Evolutionary conservation across 106 monocot genomes (phyloP).

Genomic region (Triglochin maritima): DNA sequence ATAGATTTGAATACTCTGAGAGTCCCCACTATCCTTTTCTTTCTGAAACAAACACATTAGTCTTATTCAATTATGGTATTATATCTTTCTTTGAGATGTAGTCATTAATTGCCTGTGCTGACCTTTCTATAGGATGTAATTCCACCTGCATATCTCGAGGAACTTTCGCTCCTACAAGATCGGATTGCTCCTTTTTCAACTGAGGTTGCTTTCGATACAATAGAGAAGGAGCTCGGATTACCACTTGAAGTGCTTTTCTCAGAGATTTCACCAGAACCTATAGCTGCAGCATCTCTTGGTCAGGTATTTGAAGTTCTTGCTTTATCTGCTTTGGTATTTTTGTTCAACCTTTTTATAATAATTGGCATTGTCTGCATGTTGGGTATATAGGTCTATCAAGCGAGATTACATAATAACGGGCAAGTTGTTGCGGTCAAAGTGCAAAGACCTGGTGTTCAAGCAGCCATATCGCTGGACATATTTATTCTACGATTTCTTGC

Average conservation of each 20-base stretch:
- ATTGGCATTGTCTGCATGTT: too few species aligned
- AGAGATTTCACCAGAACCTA: constrained; percentile 83
- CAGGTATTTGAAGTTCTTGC: constrained; percentile 33
- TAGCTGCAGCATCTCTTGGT: constrained; percentile 96
- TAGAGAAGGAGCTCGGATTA: constrained; percentile 81
- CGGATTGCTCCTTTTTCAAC: constrained; percentile 90
- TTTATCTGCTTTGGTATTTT: neutral
- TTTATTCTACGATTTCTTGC: constrained; percentile 84
- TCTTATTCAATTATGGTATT: neutral
- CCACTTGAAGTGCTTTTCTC: constrained; percentile 79
- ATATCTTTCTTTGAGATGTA: neutral
- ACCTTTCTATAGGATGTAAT: constrained; percentile 69
- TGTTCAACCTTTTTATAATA: too few species aligned
- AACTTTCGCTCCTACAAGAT: constrained; percentile 93
- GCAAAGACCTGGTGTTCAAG: constrained; percentile 95
- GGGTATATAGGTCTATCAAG: constrained; percentile 74
- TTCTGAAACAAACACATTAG: neutral
- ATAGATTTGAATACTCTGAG: too few species aligned
- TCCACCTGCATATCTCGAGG: constrained; percentile 85
- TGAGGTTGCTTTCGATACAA: constrained; percentile 72
- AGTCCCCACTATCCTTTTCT: too few species aligned
- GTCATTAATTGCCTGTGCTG: too few species aligned
- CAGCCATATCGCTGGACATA: constrained; percentile 95
- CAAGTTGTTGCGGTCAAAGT: constrained; percentile 96
- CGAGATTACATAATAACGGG: constrained; percentile 55